Evolutionary conservation across 1,284 basidiomycete genomes (phyloP).

Genomic region (Heterobasidion occidentale): DNA sequence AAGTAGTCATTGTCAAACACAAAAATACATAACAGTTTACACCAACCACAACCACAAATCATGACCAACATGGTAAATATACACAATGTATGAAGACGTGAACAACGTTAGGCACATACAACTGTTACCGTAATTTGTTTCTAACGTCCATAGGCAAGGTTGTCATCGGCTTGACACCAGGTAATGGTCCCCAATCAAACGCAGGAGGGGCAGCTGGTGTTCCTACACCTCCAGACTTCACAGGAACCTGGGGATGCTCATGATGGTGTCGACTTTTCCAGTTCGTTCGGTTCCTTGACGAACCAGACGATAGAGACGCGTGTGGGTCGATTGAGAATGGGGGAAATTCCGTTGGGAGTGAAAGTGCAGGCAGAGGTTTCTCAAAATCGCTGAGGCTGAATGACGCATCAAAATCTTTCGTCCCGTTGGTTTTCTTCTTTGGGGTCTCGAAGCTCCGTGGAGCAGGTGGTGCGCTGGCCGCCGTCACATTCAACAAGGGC

Average conservation of each 20-base stretch:
- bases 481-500: conserved; percentile 58
- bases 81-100: too few relatives aligned
- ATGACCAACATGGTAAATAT: too few relatives aligned
- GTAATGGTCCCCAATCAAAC: conserved; percentile 63
- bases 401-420: neutral
- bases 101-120: too few relatives aligned
- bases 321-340: neutral
- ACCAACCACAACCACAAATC: too few relatives aligned
- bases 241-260: conserved; percentile 32
- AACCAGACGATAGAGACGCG: neutral
- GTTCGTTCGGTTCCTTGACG: neutral
- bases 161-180: conserved; percentile 18
- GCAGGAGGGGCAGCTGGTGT: conserved; percentile 22
- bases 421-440: conserved; percentile 10
- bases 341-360: conserved; percentile 1
- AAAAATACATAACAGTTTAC: too few relatives aligned
- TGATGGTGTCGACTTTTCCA: conserved; percentile 26
- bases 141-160: conserved; percentile 8
- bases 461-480: conserved; percentile 29
- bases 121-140: neutral
- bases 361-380: neutral
- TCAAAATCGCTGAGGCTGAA: neutral
- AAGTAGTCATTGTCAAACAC: too few relatives aligned
- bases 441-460: conserved; percentile 33
- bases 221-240: conserved; percentile 24